Conservation (phyloP, 2,329 filamentous ascomycete species). For the Fusarium austroafricanum region DNA sequence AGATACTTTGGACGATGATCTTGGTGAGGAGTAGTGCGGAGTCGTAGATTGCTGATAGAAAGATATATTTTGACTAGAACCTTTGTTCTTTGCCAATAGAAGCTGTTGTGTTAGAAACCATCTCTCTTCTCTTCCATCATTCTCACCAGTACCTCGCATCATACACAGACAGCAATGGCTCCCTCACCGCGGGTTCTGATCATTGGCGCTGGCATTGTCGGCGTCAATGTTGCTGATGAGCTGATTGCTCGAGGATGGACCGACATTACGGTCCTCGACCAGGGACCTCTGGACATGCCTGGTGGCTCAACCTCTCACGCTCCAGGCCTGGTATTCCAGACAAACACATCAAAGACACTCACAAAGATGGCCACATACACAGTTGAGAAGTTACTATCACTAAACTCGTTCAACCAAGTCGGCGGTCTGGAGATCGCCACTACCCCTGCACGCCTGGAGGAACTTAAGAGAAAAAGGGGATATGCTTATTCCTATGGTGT, state of each 20-base stretch:
- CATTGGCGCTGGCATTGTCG: constrained; percentile 73
- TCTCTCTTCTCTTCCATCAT: constrained; percentile 7
- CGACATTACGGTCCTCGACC: constrained; percentile 73
- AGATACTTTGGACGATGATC: constrained; percentile 19
- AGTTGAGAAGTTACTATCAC: constrained; percentile 67
- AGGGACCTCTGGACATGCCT: constrained; percentile 71
- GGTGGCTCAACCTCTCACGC: constrained; percentile 75
- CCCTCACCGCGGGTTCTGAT: constrained; percentile 63
- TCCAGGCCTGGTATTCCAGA: constrained; percentile 73
- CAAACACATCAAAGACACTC: constrained; percentile 68
- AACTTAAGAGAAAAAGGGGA: constrained; percentile 71
- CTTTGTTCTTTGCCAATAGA: constrained; percentile 31
- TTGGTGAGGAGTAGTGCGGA: constrained; percentile 23
- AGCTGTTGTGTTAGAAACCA: constrained; percentile 19
- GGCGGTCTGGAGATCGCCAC: constrained; percentile 73
- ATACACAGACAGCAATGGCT: constrained; percentile 22
- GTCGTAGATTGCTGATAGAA: constrained; percentile 13
- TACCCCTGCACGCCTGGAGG: constrained; percentile 67
- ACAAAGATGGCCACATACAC: constrained; percentile 70
- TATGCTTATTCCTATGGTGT: constrained; percentile 72
- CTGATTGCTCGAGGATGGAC: constrained; percentile 71
- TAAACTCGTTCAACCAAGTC: constrained; percentile 72
- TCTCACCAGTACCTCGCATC: background rate
- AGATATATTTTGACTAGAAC: constrained; percentile 34
- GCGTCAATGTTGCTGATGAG: constrained; percentile 73